Conservation (phyloP, 192 early-diverging fungal genomes). For the Gamsiella multidivaricata region DNA sequence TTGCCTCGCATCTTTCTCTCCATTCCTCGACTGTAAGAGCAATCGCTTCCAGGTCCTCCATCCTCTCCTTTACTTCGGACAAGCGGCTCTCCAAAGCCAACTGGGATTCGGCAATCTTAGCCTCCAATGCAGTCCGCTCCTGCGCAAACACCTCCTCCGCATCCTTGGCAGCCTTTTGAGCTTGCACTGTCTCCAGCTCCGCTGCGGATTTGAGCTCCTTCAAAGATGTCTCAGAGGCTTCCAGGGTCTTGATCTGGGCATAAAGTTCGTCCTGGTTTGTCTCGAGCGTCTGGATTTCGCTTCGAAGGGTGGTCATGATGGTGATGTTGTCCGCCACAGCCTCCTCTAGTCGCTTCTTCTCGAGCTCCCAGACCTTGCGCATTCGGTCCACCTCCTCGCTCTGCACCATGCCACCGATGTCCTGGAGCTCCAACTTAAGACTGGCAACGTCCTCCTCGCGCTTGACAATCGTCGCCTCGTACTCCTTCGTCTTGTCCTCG, state of each 20-base stretch:
- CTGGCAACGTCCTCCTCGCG: constrained; percentile 54
- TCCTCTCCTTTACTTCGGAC: constrained; percentile 35
- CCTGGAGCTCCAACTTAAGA: constrained; percentile 60
- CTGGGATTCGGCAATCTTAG: constrained; percentile 20
- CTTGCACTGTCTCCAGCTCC: constrained; percentile 10
- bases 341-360: constrained; percentile 60
- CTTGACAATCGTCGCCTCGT: constrained; percentile 31
- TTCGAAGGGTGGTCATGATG: constrained; percentile 43
- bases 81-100: constrained; percentile 16
- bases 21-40: constrained; percentile 48
- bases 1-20: constrained; percentile 55
- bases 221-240: constrained; percentile 9
- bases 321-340: constrained; percentile 49
- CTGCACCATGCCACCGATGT: constrained; percentile 58
- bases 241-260: constrained; percentile 22
- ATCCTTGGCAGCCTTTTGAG: constrained; percentile 6
- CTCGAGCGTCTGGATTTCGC: constrained; percentile 59
- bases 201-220: constrained; percentile 14
- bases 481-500: constrained; percentile 28
- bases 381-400: constrained; percentile 64
- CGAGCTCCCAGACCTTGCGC: constrained; percentile 61
- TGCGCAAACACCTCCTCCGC: constrained; percentile 8
- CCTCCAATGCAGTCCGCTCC: constrained; percentile 14
- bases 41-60: constrained; percentile 38
- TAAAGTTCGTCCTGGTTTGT: constrained; percentile 45